These are phyloP conservation scores for Xylaria sp. DNA, from an alignment of 2,329 filamentous ascomycete species.

Conservation along the genomic window DNA sequence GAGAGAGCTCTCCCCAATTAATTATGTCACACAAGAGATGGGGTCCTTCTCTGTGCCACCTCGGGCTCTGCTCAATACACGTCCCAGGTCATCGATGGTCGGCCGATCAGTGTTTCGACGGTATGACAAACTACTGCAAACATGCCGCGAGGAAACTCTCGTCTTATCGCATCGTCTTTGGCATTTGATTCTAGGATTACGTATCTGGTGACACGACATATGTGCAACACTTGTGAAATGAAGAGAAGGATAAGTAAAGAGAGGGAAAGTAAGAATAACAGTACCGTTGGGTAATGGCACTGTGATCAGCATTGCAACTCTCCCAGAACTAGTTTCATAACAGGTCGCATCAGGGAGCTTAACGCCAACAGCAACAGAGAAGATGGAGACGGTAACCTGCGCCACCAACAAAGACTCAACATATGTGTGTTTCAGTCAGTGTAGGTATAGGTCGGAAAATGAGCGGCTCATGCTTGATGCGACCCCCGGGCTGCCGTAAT, in stretches of 20 bases:
- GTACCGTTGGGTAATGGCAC: background rate
- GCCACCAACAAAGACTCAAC: background rate
- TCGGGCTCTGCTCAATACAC: conserved; percentile 19
- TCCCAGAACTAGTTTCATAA: background rate
- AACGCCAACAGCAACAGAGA: background rate
- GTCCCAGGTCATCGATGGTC: background rate
- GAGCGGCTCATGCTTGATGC: background rate
- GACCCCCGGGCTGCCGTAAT: background rate
- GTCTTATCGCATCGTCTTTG: conserved; percentile 11
- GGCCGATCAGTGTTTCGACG: background rate
- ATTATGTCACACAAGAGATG: conserved; percentile 15
- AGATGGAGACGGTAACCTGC: background rate
- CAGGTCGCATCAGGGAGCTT: background rate
- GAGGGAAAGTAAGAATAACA: background rate
- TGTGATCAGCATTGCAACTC: background rate
- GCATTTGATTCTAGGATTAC: conserved; percentile 2
- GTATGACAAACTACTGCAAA: conserved; percentile 26
- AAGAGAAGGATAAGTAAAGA: background rate
- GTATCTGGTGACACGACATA: conserved; percentile 14
- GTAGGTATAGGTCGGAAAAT: background rate
- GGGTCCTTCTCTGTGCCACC: conserved; percentile 12
- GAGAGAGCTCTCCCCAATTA: background rate
- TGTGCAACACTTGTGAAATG: conserved; percentile 15
- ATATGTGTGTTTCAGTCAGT: background rate
- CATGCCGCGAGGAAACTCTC: conserved; percentile 6